phyloP scores from a whole-genome alignment of 257 asterid genomes.

The Oldenlandia corymbosa region DNA sequence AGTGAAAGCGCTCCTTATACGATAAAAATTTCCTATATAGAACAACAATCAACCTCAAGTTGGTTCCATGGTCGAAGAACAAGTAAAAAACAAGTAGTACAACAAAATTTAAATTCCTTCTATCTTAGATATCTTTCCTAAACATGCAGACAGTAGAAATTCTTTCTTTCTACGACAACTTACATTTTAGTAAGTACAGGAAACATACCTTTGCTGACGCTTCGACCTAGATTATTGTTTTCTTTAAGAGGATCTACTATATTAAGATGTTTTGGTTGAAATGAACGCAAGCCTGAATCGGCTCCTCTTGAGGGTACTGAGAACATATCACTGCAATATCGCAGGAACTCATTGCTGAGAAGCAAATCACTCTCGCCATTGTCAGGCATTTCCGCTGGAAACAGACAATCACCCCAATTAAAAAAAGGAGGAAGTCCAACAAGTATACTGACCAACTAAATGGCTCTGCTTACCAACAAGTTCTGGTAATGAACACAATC shows the following conservation, averaged over 20 bases:
- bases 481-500: slow-evolving; percentile 58
- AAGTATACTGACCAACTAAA: slow-evolving; percentile 7
- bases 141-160: background rate
- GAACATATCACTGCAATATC: slow-evolving; percentile 41
- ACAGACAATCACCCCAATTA: slow-evolving; percentile 10
- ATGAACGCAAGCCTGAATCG: slow-evolving; percentile 40
- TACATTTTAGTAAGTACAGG: background rate
- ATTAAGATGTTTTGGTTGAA: slow-evolving; percentile 63
- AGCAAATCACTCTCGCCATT: slow-evolving; percentile 43
- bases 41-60: background rate
- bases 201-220: slow-evolving; percentile 67
- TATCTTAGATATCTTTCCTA: background rate
- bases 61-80: background rate
- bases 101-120: background rate
- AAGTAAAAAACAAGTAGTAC: slow-evolving; percentile 1
- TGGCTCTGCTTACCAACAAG: slow-evolving; percentile 50
- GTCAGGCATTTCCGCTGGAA: slow-evolving; percentile 63
- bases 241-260: slow-evolving; percentile 80
- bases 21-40: slow-evolving; percentile 62
- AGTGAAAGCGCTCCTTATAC: slow-evolving; percentile 81
- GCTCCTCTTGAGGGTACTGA: slow-evolving; percentile 54
- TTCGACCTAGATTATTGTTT: slow-evolving; percentile 76
- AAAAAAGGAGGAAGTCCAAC: background rate
- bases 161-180: background rate
- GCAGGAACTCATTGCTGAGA: slow-evolving; percentile 59